A percentile compares a stretch with the other conserved stretches of the same genome.
Conservation (phyloP, 257 asterid species). For the Solanum pimpinellifolium region DNA sequence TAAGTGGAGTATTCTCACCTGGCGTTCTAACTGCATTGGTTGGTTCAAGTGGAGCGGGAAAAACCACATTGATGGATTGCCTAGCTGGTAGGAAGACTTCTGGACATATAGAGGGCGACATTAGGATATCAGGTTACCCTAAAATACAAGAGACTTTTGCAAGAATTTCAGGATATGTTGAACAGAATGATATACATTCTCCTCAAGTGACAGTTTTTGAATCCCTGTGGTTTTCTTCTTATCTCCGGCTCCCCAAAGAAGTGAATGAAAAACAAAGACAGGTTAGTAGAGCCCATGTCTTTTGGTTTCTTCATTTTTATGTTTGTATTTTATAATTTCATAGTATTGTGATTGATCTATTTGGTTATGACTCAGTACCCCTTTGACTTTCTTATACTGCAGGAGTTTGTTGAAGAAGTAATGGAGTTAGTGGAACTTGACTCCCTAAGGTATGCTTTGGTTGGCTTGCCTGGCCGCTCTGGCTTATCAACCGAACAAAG, state of each 20-base stretch:
- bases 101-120: background rate
- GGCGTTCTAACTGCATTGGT: conserved; percentile 89
- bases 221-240: background rate
- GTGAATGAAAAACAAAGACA: background rate
- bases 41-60: conserved; percentile 94
- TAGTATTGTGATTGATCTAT: background rate
- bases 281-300: background rate
- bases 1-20: conserved; percentile 78
- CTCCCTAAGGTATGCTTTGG: conserved; percentile 61
- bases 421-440: conserved; percentile 53
- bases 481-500: conserved; percentile 94
- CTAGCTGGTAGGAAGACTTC: conserved; percentile 25
- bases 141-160: background rate
- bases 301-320: background rate
- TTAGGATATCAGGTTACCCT: conserved; percentile 45
- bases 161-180: background rate
- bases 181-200: conserved; percentile 27
- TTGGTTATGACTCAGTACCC: background rate
- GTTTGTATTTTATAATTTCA: background rate
- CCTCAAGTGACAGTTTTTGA: background rate
- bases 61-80: conserved; percentile 91
- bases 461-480: conserved; percentile 78
- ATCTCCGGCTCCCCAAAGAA: background rate
- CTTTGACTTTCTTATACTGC: background rate
- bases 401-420: background rate